Evolutionary conservation across 148 eudicot species (phyloP).

Genomic region (Chenopodium album): DNA sequence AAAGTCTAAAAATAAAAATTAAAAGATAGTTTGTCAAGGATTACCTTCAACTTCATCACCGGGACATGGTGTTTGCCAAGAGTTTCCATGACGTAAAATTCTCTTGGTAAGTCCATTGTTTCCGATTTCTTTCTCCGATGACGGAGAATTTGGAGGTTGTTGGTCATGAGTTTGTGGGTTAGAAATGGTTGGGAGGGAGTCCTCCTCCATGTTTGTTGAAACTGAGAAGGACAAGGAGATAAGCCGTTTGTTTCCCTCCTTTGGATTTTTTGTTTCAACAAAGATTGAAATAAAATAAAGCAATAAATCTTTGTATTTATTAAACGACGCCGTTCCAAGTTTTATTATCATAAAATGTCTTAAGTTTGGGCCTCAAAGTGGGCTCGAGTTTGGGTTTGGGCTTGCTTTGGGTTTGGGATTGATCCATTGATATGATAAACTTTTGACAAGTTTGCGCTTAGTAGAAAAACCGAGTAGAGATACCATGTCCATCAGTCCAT

Average conservation of each 20-base stretch:
- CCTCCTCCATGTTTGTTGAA: slow-evolving; percentile 21
- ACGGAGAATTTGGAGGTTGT: background rate
- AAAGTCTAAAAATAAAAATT: background rate
- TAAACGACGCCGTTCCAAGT: slow-evolving; percentile 14
- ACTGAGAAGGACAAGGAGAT: slow-evolving; percentile 21
- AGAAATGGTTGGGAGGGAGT: slow-evolving; percentile 15
- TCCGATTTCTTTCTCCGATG: slow-evolving; percentile 29
- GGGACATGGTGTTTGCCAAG: slow-evolving; percentile 46
- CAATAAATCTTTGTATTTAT: background rate
- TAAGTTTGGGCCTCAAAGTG: background rate
- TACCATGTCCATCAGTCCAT: no score
- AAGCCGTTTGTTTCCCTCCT: slow-evolving; percentile 60
- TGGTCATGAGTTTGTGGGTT: slow-evolving; percentile 3
- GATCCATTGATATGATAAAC: background rate
- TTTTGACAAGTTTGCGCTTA: no score
- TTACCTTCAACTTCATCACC: slow-evolving; percentile 60
- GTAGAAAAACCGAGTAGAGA: no score
- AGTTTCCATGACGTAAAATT: slow-evolving; percentile 33
- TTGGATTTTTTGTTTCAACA: slow-evolving; percentile 18
- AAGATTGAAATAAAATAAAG: no score
- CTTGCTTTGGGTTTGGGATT: background rate
- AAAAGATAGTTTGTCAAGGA: background rate
- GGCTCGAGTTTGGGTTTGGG: background rate
- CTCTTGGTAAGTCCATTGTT: slow-evolving; percentile 36
- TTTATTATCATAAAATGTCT: background rate